These are phyloP conservation scores for Ophiocordyceps camponoti-floridani DNA, from an alignment of 2,329 filamentous ascomycete genomes.

Conservation along the genomic window DNA sequence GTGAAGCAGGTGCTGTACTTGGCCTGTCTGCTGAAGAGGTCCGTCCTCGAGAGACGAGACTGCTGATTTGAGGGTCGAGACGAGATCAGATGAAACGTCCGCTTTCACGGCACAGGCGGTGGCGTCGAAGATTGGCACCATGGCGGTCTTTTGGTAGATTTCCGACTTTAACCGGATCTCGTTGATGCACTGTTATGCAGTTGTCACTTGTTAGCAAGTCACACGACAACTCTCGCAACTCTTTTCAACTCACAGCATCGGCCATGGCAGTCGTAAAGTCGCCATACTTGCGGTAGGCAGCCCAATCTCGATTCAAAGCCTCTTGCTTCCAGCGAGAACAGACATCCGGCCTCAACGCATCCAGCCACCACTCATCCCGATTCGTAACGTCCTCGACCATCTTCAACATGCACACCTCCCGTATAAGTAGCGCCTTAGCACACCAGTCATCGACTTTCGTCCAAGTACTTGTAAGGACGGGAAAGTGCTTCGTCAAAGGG, in stretches of 20 bases:
- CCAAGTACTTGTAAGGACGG: no score
- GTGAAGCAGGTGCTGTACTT: constrained; percentile 44
- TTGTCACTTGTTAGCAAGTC: neutral
- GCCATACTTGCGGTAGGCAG: constrained; percentile 4
- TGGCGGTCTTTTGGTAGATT: constrained; percentile 13
- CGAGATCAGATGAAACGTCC: constrained; percentile 9
- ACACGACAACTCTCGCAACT: neutral
- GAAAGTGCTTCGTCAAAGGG: neutral
- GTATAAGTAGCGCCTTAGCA: constrained; percentile 10
- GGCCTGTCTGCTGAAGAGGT: constrained; percentile 8
- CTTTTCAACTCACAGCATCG: constrained; percentile 8
- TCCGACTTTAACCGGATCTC: constrained; percentile 16
- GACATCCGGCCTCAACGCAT: constrained; percentile 10
- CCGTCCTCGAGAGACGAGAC: constrained; percentile 30
- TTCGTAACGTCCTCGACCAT: constrained; percentile 15
- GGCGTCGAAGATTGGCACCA: constrained; percentile 17
- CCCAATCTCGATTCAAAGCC: constrained; percentile 12
- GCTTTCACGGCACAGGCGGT: constrained; percentile 16
- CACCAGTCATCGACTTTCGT: constrained; percentile 6
- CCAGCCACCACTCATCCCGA: constrained; percentile 16
- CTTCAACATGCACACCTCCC: constrained; percentile 15
- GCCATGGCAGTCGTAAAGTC: constrained; percentile 14
- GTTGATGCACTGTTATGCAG: constrained; percentile 10
- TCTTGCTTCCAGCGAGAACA: constrained; percentile 12
- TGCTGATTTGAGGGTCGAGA: constrained; percentile 21